These are phyloP conservation scores for Cyberlindnera mississippiensis DNA, from an alignment of 805 yeast genomes.

Conservation along the genomic window DNA sequence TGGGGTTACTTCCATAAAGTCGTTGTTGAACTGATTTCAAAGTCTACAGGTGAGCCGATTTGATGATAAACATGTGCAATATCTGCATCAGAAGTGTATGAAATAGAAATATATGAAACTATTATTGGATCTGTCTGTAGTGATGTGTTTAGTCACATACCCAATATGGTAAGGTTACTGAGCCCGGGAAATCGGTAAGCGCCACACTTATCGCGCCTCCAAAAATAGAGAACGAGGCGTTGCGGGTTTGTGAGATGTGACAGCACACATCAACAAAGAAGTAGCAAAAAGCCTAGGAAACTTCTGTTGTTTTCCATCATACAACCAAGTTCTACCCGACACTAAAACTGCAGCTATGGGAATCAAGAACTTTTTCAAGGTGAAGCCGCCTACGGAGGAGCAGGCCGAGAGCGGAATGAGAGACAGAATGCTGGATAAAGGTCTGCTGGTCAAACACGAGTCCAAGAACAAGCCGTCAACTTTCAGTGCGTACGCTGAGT, in stretches of 20 bases:
- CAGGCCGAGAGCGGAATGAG: conserved; percentile 38
- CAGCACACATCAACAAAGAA: neutral
- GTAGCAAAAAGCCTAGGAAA: neutral
- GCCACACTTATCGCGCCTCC: too few relatives aligned
- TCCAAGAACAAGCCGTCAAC: conserved; percentile 33
- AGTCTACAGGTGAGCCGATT: too few relatives aligned
- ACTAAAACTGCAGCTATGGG: too few relatives aligned
- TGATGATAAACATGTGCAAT: too few relatives aligned
- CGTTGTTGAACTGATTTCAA: conserved; percentile 22
- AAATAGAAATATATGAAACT: too few relatives aligned
- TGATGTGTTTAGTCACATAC: neutral
- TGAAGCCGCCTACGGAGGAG: conserved; percentile 44
- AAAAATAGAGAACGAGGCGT: neutral
- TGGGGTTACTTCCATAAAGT: conserved; percentile 21
- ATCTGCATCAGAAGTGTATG: too few relatives aligned
- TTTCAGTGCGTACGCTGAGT: conserved; percentile 45
- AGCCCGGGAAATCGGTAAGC: too few relatives aligned
- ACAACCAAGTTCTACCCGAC: too few relatives aligned
- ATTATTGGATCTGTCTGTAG: too few relatives aligned
- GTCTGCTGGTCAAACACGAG: conserved; percentile 37
- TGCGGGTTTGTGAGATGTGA: neutral
- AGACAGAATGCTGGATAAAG: conserved; percentile 39
- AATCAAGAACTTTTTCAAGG: conserved; percentile 41
- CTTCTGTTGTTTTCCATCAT: neutral
- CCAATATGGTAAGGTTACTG: neutral